Conservation (phyloP, 306 rosid species). For the Trifolium pratense region DNA sequence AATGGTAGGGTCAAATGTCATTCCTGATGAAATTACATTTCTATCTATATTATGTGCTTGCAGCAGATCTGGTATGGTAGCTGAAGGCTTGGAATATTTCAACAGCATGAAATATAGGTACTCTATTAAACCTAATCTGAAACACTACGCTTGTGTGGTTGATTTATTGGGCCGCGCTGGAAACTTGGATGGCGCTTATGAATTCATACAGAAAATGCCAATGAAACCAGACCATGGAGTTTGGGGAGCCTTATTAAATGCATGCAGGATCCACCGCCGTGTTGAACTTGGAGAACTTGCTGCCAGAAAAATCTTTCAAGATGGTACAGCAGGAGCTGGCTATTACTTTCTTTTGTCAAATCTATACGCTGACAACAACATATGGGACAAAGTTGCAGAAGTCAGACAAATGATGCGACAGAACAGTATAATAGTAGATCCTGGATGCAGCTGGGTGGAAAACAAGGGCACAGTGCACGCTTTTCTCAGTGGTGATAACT, state of each 20-base stretch:
- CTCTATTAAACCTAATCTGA: constrained; percentile 68
- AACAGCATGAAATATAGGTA: constrained; percentile 58
- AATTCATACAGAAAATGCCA: constrained; percentile 74
- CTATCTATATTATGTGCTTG: constrained; percentile 76
- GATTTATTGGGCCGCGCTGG: constrained; percentile 89
- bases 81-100: constrained; percentile 78
- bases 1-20: constrained; percentile 64
- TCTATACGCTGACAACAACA: constrained; percentile 66
- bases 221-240: constrained; percentile 77
- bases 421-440: constrained; percentile 75
- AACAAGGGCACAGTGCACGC: constrained; percentile 84
- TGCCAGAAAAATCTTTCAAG: constrained; percentile 62
- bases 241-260: constrained; percentile 93
- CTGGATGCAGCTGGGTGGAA: constrained; percentile 98
- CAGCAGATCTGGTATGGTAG: constrained; percentile 82
- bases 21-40: constrained; percentile 78
- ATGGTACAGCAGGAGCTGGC: constrained; percentile 63
- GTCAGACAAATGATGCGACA: constrained; percentile 73
- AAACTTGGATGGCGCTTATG: constrained; percentile 64
- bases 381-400: constrained; percentile 77
- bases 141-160: constrained; percentile 82
- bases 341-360: constrained; percentile 81
- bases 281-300: constrained; percentile 90
- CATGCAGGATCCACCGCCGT: constrained; percentile 71
- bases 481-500: constrained; percentile 75